A percentile compares a stretch with the other conserved stretches of the same genome.
Evolutionary conservation across 345 rosid species (phyloP).

Genomic region (Moricandia moricandioides): DNA sequence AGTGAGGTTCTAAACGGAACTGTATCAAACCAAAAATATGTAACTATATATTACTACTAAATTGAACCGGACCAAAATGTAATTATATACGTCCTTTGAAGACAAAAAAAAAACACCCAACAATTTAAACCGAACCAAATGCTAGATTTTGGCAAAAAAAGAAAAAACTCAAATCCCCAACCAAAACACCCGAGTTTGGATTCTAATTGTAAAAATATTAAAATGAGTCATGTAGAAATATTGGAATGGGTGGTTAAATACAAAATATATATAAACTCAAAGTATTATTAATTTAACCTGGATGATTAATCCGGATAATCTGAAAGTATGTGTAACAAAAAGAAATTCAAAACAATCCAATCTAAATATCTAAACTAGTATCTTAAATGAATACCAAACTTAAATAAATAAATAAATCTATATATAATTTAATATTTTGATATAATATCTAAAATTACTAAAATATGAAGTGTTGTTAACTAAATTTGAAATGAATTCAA

Average conservation of each 20-base stretch:
- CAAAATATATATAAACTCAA: neutral
- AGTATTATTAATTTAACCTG: neutral
- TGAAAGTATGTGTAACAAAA: neutral
- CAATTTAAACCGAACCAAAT: neutral
- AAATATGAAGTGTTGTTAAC: no score
- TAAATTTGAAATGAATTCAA: neutral
- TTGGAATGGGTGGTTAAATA: neutral
- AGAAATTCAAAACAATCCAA: neutral
- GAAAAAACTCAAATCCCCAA: neutral
- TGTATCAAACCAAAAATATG: no score
- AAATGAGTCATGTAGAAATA: neutral
- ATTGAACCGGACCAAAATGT: neutral
- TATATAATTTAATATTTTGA: no score
- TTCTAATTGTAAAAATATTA: neutral
- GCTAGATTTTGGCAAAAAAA: neutral
- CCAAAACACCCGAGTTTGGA: no score
- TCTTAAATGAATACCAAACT: neutral
- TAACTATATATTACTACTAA: no score
- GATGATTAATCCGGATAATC: neutral
- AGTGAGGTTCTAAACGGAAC: no score
- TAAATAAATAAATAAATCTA: no score
- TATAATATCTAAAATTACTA: neutral
- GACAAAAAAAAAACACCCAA: neutral
- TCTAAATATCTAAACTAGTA: neutral
- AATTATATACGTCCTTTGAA: neutral